These are phyloP conservation scores for Fimicolochytrium jonesii DNA, from an alignment of 192 early-diverging fungal species.

Conservation along the genomic window DNA sequence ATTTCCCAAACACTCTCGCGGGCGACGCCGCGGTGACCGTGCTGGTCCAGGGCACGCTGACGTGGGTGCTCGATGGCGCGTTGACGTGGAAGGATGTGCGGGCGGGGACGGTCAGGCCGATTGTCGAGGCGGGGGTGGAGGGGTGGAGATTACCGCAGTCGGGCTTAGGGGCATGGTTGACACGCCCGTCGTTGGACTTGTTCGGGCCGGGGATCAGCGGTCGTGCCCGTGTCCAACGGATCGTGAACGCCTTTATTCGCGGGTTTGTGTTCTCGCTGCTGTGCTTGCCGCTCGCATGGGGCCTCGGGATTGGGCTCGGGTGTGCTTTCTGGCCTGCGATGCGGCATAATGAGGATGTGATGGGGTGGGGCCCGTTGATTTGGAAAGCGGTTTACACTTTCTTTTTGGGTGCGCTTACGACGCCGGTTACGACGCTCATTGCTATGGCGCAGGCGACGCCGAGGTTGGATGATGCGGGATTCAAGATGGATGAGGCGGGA, in stretches of 20 bases:
- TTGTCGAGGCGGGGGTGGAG: no score
- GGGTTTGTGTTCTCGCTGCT: slow-evolving; percentile 4
- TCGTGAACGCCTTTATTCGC: background rate
- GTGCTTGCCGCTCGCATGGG: slow-evolving; percentile 4
- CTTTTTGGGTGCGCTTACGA: slow-evolving; percentile 9
- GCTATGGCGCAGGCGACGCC: slow-evolving; percentile 12
- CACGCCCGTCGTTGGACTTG: slow-evolving; percentile 1
- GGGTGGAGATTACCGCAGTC: background rate
- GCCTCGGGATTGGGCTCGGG: slow-evolving; percentile 13
- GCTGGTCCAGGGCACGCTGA: slow-evolving; percentile 9
- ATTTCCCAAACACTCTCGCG: slow-evolving; percentile 22
- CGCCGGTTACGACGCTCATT: slow-evolving; percentile 15
- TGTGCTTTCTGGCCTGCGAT: slow-evolving; percentile 15
- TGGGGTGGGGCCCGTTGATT: slow-evolving; percentile 14
- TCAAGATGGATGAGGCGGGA: background rate
- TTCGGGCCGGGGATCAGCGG: slow-evolving; percentile 1
- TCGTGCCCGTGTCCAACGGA: background rate
- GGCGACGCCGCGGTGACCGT: slow-evolving; percentile 25
- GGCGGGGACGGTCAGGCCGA: slow-evolving; percentile 8
- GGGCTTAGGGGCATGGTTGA: background rate
- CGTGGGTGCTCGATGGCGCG: slow-evolving; percentile 22
- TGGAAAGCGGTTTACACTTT: slow-evolving; percentile 21
- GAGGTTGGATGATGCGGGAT: background rate
- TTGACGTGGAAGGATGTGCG: slow-evolving; percentile 8
- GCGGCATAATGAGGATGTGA: background rate